A percentile compares a stretch with the other conserved stretches of the same genome.
These are phyloP conservation scores for Phyllosticta citribraziliensis DNA, from an alignment of 2,329 filamentous ascomycete species.

Conservation along the genomic window DNA sequence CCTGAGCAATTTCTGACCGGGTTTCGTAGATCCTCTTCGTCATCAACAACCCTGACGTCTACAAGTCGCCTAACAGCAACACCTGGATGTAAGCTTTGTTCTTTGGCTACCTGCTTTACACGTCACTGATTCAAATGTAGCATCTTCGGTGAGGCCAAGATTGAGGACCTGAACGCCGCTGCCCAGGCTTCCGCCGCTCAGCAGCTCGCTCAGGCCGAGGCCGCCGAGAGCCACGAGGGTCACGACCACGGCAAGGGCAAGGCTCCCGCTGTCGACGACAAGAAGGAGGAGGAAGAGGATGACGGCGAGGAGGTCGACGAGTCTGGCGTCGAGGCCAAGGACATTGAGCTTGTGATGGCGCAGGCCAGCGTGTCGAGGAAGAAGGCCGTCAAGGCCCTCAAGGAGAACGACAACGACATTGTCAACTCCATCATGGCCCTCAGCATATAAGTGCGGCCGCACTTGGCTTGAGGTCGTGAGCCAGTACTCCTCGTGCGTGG, in stretches of 20 bases:
- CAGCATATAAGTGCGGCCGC: conserved; percentile 35
- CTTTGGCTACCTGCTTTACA: background rate
- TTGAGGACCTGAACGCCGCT: conserved; percentile 98
- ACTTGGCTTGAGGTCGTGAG: background rate
- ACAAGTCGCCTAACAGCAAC: conserved; percentile 98
- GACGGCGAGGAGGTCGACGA: conserved; percentile 95
- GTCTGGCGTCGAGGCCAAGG: conserved; percentile 91
- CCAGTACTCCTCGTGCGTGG: background rate
- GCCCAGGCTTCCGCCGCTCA: conserved; percentile 92
- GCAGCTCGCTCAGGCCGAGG: conserved; percentile 73
- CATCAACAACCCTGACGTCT: conserved; percentile 99
- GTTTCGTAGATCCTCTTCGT: conserved; percentile 83
- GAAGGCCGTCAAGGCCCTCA: conserved; percentile 97
- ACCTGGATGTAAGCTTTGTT: conserved; percentile 80
- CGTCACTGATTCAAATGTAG: conserved; percentile 39
- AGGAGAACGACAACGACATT: conserved; percentile 99
- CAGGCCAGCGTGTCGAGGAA: conserved; percentile 94
- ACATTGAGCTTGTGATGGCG: conserved; percentile 98
- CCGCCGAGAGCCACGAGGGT: conserved; percentile 55
- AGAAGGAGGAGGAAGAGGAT: conserved; percentile 68
- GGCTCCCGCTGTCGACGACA: conserved; percentile 48
- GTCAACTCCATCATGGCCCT: conserved; percentile 99
- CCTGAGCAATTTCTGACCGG: conserved; percentile 4
- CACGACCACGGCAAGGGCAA: conserved; percentile 52
- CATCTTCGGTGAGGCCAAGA: conserved; percentile 99